phyloP scores from a whole-genome alignment of 2,329 filamentous ascomycete species.

The Cercospora brassicicola region DNA sequence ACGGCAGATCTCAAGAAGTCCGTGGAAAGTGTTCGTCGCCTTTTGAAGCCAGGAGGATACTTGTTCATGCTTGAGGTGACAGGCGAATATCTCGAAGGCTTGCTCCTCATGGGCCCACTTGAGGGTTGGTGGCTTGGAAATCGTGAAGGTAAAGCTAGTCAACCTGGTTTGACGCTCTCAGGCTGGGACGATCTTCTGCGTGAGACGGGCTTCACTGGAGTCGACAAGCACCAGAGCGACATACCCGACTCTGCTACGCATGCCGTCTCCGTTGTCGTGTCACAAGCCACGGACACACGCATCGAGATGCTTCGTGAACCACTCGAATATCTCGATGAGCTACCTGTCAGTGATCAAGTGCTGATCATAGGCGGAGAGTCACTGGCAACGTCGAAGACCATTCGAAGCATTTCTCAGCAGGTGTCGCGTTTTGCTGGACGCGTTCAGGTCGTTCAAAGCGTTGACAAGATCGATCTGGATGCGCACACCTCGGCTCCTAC shows the following conservation, averaged over 20 bases:
- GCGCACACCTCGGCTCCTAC: conserved; percentile 10
- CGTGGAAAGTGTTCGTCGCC: conserved; percentile 27
- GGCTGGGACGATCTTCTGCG: conserved; percentile 40
- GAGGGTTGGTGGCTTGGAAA: conserved; percentile 23
- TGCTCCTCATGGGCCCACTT: conserved; percentile 22
- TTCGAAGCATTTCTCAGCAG: conserved; percentile 19
- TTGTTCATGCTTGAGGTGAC: conserved; percentile 31
- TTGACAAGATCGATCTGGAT: conserved; percentile 19
- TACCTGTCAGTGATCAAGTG: conserved; percentile 21
- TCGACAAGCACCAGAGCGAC: conserved; percentile 30
- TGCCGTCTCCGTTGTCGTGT: conserved; percentile 23
- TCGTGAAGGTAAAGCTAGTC: conserved; percentile 33
- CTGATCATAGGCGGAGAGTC: conserved; percentile 25
- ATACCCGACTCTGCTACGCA: conserved; percentile 19
- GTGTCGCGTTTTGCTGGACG: conserved; percentile 20
- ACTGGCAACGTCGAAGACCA: conserved; percentile 20
- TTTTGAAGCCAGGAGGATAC: conserved; percentile 34
- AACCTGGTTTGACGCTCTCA: conserved; percentile 33
- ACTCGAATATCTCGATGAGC: conserved; percentile 19
- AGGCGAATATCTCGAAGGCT: conserved; percentile 17
- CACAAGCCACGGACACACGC: conserved; percentile 22
- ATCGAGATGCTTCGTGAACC: conserved; percentile 24
- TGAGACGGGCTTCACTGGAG: conserved; percentile 40
- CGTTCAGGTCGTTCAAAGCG: conserved; percentile 22
- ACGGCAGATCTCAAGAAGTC: conserved; percentile 27